Conservation (phyloP, 352 stramenopile genomes). For the Globisporangium alternatum region DNA sequence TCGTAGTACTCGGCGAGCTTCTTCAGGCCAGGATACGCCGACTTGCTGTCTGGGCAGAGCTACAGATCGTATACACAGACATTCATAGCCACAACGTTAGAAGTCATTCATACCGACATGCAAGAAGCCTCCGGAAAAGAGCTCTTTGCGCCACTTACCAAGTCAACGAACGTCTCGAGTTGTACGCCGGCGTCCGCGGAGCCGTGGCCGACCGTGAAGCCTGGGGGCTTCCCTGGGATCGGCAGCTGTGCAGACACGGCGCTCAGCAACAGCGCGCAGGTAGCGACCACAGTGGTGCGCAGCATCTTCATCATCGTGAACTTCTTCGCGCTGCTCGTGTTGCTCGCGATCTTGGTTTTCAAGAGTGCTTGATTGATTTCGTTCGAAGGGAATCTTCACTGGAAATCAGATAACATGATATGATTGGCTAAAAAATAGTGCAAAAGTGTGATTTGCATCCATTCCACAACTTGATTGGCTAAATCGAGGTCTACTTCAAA, state of each 20-base stretch:
- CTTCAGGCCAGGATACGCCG: conserved; percentile 64
- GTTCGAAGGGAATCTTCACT: conserved; percentile 1
- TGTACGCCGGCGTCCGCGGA: conserved; percentile 58
- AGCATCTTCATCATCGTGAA: conserved; percentile 22
- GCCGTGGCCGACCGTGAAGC: conserved; percentile 58
- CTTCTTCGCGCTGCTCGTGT: not conserved
- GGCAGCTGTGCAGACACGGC: conserved; percentile 39
- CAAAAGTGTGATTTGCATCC: conserved; percentile 1
- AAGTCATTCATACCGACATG: not conserved
- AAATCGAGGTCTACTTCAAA: conserved; percentile 5
- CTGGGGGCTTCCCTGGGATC: conserved; percentile 58
- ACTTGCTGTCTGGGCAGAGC: conserved; percentile 75
- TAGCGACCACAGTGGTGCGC: conserved; percentile 13
- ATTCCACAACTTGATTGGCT: conserved; percentile 18
- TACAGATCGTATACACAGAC: conserved; percentile 8
- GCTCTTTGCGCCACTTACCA: conserved; percentile 30
- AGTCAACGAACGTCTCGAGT: conserved; percentile 81
- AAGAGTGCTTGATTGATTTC: not conserved
- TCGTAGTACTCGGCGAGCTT: conserved; percentile 55
- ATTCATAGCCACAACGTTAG: not conserved
- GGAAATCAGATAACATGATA: not conserved
- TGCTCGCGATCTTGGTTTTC: conserved; percentile 3
- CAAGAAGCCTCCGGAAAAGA: not conserved
- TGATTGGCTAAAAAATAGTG: conserved; percentile 22
- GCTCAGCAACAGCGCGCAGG: conserved; percentile 14